Evolutionary conservation across 345 rosid species (phyloP), one percentile per base, ranked within the genome.

Genomic region (Corchorus olitorius): DNA sequence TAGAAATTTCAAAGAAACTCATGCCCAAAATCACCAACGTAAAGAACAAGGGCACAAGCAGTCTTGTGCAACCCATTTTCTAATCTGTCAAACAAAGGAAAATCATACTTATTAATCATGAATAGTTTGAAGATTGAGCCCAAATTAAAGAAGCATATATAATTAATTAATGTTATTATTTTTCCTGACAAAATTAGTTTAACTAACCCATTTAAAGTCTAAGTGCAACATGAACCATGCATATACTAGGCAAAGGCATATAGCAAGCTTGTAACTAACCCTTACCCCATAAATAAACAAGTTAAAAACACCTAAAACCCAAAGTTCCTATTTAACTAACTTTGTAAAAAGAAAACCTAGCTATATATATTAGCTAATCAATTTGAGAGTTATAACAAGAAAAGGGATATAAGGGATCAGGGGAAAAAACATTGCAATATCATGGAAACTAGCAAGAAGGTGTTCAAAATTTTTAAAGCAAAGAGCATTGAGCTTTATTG

Each of bases 81-180:
- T 12, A 52, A 52, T 60, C 73, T 70, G 73, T 52, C 46, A 50
- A 69, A 50, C 60, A 69, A 27, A 69, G 60, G 22, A 8, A 49
- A 37, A 33, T 27, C 27, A 39, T 4, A 39, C 43, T 27, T 27
- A 39, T 39, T 0, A 15, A 3, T 68, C 10, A 27, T 48, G 39
- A 22, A 22, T 58, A 43, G 11, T 37, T 50, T 50, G 4, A 69
- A 69, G 33, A 33, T 50, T 50, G 73, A 69, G 43, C 55, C 17
- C 8, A 27, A n/a, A n/a, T n/a, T n/a, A n/a, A 15, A 22, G 6
- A 39, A 39, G 4, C 43, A 39, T 39, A n/a, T 39, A 39, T 39
- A 2, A 22, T n/a, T n/a, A n/a, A n/a, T n/a, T 6, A 46, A 66
- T 66, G 37, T 17, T 37, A 13, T 12, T 13, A 5, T 45, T 45